These are phyloP conservation scores for Sphaerulina musiva DNA, from an alignment of 2,329 filamentous ascomycete genomes.

Conservation along the genomic window DNA sequence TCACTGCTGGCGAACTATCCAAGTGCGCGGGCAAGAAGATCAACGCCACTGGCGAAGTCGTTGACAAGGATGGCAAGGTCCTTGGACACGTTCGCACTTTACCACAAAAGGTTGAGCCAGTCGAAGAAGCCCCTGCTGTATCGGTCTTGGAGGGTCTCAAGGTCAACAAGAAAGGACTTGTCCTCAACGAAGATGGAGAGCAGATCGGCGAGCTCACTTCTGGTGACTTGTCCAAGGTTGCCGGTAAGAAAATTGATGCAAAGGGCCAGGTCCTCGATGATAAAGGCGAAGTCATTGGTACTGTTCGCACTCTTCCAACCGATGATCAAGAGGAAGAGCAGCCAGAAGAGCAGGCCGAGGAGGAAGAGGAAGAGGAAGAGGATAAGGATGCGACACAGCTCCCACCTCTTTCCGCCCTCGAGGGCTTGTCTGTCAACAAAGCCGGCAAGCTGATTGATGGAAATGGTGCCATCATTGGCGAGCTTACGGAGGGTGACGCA, in stretches of 20 bases:
- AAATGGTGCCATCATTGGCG: conserved; percentile 44
- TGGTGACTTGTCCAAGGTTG: conserved; percentile 56
- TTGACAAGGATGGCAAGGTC: conserved; percentile 58
- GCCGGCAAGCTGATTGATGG: conserved; percentile 45
- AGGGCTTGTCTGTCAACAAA: conserved; percentile 47
- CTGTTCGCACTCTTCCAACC: conserved; percentile 46
- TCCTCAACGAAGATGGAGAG: conserved; percentile 49
- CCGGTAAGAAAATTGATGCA: conserved; percentile 57
- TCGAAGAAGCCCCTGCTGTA: conserved; percentile 34
- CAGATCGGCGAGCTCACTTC: conserved; percentile 48
- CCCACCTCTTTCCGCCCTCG: conserved; percentile 45
- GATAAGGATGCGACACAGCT: conserved; percentile 34
- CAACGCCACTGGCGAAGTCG: conserved; percentile 58
- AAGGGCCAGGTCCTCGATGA: conserved; percentile 59
- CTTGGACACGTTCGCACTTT: conserved; percentile 55
- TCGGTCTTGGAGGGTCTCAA: conserved; percentile 48
- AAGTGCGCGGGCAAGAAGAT: conserved; percentile 61
- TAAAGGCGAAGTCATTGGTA: conserved; percentile 55
- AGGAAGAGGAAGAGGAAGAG: conserved; percentile 30
- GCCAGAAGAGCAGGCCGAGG: conserved; percentile 32
- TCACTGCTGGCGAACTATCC: conserved; percentile 51
- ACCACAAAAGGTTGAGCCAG: conserved; percentile 37
- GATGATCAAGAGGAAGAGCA: conserved; percentile 30
- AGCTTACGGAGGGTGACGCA: conserved; percentile 46
- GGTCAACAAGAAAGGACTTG: conserved; percentile 54